phyloP scores from a whole-genome alignment of 1,284 basidiomycete genomes.

The Cutaneotrichosporon daszewskae region DNA sequence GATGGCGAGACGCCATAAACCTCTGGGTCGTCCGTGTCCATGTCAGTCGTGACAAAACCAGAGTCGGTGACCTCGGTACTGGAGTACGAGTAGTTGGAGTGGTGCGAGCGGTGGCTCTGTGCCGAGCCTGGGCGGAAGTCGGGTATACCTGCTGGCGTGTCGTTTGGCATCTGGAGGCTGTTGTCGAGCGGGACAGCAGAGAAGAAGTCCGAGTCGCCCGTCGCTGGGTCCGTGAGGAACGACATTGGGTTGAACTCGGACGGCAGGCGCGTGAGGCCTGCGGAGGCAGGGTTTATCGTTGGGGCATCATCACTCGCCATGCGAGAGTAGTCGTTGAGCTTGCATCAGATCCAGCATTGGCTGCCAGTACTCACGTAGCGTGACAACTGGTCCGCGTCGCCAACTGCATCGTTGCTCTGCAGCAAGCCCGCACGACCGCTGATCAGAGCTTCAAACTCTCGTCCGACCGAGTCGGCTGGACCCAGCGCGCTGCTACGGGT shows the following conservation, averaged over 20 bases:
- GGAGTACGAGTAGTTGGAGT: constrained; percentile 4
- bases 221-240: constrained; percentile 11
- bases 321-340: constrained; percentile 2
- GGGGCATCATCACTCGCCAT: neutral
- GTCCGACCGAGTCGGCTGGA: constrained; percentile 14
- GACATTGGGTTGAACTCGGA: constrained; percentile 14
- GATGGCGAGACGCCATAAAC: constrained; percentile 5
- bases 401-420: constrained; percentile 12
- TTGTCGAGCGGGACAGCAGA: neutral
- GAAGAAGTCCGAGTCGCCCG: constrained; percentile 6
- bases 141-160: neutral
- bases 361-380: constrained; percentile 7
- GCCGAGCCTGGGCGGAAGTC: constrained; percentile 10
- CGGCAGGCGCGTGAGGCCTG: neutral
- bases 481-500: constrained; percentile 11
- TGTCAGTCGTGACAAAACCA: constrained; percentile 14
- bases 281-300: too few species aligned
- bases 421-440: constrained; percentile 14
- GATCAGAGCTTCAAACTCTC: constrained; percentile 14
- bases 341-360: neutral
- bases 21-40: constrained; percentile 10
- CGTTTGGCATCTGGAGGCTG: neutral
- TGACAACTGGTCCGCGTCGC: constrained; percentile 1
- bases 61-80: constrained; percentile 3
- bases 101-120: constrained; percentile 5